Evolutionary conservation across 2,329 filamentous ascomycete species (phyloP), one percentile per base, ranked within the genome.

Genomic region (Diaporthe amygdali): DNA sequence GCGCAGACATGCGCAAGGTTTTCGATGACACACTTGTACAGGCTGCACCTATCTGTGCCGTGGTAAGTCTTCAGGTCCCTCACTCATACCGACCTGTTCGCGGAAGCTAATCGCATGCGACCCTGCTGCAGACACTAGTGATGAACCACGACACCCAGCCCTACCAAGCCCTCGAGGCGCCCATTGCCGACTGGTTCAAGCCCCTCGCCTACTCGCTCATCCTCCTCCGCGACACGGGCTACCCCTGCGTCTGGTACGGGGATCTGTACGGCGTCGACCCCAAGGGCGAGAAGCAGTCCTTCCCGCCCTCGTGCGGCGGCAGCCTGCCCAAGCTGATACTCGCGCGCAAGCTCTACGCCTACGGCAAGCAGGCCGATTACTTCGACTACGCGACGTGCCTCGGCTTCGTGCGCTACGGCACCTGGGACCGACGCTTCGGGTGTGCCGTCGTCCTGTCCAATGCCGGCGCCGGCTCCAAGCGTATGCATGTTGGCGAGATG

Each of bases 181-280:
- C 88, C 1, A 88, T 94, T 49, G 86, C 89, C 69, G 84, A 85
- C 32, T 91, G 88, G 81, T 93, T 94, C 83, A 93, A 93, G 79
- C 87, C 91, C 0, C 84, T 94, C 20, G 93, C 92, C 15, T 94
- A 94, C 79, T 83, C 91, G 0, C 85, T 94, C 54, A 93, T 94
- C 69, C 87, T 95, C 1, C 88, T 94, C 32, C 87, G 90, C 34
- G 77, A 83, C 54, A 82, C 87, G 25, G 91, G 91, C 27, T 88
- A 90, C 71, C 92, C 92, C 0, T 93, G 90, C 75, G 82, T 93
- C 41, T 94, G 92, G 80, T 94, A 92, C 79, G 92, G 92, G 41
- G 92, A 94, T 76, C 79, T 93, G 2, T 93, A 92, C 79, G 91
- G 91, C 27, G 88, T 90, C 71, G 66, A 68, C 39, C 66, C 66